Evolutionary conservation across 148 eudicot species (phyloP).

Genomic region (Simmondsia chinensis): DNA sequence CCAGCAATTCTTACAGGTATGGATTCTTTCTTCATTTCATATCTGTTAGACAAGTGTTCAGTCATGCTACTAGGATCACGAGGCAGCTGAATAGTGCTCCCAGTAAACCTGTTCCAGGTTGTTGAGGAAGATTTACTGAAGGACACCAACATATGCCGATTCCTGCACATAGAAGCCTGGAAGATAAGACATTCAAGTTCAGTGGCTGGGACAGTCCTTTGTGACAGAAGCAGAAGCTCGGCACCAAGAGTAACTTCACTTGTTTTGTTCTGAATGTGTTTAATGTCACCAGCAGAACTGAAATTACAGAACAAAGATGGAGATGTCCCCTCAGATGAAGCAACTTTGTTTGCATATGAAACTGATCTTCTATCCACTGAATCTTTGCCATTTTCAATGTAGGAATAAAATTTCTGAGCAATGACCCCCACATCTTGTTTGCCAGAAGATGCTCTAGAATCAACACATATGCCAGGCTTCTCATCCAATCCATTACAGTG

Average conservation of each 20-base stretch:
- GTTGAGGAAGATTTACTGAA: slow-evolving; percentile 30
- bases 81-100: slow-evolving; percentile 38
- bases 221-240: slow-evolving; percentile 39
- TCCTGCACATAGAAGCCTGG: slow-evolving; percentile 85
- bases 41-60: slow-evolving; percentile 42
- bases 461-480: slow-evolving; percentile 29
- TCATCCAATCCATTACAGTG: slow-evolving; percentile 46
- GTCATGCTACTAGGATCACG: slow-evolving; percentile 43
- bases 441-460: slow-evolving; percentile 33
- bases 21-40: slow-evolving; percentile 72
- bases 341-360: slow-evolving; percentile 19
- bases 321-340: slow-evolving; percentile 27
- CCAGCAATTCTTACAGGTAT: slow-evolving; percentile 94
- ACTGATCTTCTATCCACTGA: slow-evolving; percentile 20
- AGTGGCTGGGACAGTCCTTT: slow-evolving; percentile 61
- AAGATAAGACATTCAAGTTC: slow-evolving; percentile 83
- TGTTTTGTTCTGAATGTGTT: slow-evolving; percentile 22
- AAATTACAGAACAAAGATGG: slow-evolving; percentile 35
- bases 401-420: slow-evolving; percentile 48
- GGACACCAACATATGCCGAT: slow-evolving; percentile 62
- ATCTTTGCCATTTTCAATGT: slow-evolving; percentile 44
- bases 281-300: slow-evolving; percentile 27
- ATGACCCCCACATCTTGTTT: slow-evolving; percentile 29
- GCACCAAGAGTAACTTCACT: slow-evolving; percentile 27
- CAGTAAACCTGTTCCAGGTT: slow-evolving; percentile 35